Conservation (phyloP, 208 protist species). For the Trichomonas gallinae region DNA sequence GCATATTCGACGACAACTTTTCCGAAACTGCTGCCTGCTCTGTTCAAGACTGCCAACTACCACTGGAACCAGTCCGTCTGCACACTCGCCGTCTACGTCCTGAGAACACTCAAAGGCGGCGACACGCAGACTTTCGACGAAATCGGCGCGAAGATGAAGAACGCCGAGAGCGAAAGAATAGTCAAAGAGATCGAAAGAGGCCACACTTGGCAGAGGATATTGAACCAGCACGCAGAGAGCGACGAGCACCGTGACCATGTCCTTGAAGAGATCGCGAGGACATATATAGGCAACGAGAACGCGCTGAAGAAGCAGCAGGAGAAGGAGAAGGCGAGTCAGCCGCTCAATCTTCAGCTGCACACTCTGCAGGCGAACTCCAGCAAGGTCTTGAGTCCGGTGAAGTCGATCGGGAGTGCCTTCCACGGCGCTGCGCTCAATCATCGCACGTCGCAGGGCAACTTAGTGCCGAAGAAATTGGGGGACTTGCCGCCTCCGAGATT, state of each 20-base stretch:
- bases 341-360: not conserved
- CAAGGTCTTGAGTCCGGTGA: not conserved
- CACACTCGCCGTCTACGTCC: not conserved
- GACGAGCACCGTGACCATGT: not conserved
- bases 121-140: not conserved
- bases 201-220: not conserved
- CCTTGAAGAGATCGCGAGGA: not conserved
- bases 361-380: not conserved
- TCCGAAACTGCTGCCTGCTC: not conserved
- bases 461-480: not conserved
- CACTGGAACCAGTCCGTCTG: not conserved
- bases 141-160: not conserved
- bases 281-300: not conserved
- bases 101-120: not conserved
- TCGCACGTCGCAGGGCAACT: not conserved
- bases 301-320: not conserved
- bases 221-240: not conserved
- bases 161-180: not conserved
- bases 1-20: not conserved
- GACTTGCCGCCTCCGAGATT: not conserved
- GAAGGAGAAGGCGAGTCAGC: not conserved
- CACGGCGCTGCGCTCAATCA: not conserved
- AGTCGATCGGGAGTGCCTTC: not conserved
- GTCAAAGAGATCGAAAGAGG: not conserved
- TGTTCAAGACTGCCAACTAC: not conserved